A percentile compares a stretch with the other conserved stretches of the same genome.
phyloP scores from a whole-genome alignment of 2,329 filamentous ascomycete genomes.

The Trichoderma lentiforme region DNA sequence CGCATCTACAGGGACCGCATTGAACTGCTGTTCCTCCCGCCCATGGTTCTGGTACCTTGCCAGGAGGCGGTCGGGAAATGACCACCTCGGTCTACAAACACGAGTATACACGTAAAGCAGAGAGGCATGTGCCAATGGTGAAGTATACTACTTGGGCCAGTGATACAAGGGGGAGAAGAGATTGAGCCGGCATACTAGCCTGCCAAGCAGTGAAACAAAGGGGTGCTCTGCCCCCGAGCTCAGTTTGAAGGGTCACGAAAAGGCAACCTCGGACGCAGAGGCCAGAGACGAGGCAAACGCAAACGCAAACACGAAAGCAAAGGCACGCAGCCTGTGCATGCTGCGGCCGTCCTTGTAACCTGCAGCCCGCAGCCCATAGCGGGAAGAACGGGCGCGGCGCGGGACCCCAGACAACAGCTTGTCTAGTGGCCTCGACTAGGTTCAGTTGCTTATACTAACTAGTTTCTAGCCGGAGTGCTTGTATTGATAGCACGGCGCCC shows the following conservation, averaged over 20 bases:
- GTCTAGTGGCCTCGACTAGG: neutral
- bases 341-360: conserved; percentile 41
- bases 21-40: neutral
- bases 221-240: neutral
- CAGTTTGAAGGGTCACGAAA: neutral
- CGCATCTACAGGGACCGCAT: neutral
- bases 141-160: neutral
- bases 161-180: neutral
- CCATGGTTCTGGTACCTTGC: neutral
- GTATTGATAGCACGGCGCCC: neutral
- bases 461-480: neutral
- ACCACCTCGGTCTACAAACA: neutral
- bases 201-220: neutral
- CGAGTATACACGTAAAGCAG: neutral
- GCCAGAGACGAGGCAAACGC: neutral
- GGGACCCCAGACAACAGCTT: conserved; percentile 27
- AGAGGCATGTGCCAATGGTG: neutral
- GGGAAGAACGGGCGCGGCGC: conserved; percentile 28
- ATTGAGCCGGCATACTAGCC: neutral
- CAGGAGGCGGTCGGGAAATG: neutral
- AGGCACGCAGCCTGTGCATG: conserved; percentile 33
- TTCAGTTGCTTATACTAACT: neutral
- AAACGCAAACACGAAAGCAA: neutral
- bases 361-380: conserved; percentile 27
- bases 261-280: neutral